These are phyloP conservation scores for Lupinus albus DNA, from an alignment of 306 rosid species.

Conservation along the genomic window DNA sequence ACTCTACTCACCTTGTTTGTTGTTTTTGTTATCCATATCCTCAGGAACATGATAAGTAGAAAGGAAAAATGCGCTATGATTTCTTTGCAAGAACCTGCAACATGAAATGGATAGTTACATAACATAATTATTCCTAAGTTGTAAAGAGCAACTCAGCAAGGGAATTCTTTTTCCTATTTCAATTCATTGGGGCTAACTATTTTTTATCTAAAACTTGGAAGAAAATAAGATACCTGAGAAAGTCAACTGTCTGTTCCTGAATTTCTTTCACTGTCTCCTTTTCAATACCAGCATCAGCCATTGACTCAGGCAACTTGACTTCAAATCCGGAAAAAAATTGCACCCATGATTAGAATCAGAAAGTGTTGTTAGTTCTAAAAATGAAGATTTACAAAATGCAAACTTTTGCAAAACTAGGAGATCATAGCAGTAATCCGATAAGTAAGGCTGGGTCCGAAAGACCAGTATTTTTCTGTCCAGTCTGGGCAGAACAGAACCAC, in stretches of 20 bases:
- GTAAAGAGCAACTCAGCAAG: conserved; percentile 9
- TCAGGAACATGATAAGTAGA: conserved; percentile 67
- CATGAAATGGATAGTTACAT: conserved; percentile 23
- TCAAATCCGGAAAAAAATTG: conserved; percentile 40
- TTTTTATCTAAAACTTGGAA: conserved; percentile 10
- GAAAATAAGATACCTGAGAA: conserved; percentile 66
- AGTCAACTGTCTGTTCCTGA: conserved; percentile 59
- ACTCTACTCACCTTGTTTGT: conserved; percentile 48
- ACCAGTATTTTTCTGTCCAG: conserved; percentile 20
- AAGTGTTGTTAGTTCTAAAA: background rate
- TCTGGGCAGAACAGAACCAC: background rate
- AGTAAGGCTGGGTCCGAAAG: conserved; percentile 8
- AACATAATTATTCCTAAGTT: conserved; percentile 18
- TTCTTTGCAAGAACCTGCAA: conserved; percentile 75
- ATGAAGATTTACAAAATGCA: conserved; percentile 17
- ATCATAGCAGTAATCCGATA: conserved; percentile 12
- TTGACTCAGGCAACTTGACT: conserved; percentile 86
- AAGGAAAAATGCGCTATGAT: conserved; percentile 64
- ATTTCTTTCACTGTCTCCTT: conserved; percentile 64
- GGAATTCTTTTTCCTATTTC: background rate
- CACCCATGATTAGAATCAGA: conserved; percentile 29
- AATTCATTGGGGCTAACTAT: background rate
- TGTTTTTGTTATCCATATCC: conserved; percentile 54
- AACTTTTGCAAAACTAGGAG: conserved; percentile 25
- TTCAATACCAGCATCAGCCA: conserved; percentile 66